phyloP scores from a whole-genome alignment of 2,329 filamentous ascomycete species.

The Aspergillus melleus region DNA sequence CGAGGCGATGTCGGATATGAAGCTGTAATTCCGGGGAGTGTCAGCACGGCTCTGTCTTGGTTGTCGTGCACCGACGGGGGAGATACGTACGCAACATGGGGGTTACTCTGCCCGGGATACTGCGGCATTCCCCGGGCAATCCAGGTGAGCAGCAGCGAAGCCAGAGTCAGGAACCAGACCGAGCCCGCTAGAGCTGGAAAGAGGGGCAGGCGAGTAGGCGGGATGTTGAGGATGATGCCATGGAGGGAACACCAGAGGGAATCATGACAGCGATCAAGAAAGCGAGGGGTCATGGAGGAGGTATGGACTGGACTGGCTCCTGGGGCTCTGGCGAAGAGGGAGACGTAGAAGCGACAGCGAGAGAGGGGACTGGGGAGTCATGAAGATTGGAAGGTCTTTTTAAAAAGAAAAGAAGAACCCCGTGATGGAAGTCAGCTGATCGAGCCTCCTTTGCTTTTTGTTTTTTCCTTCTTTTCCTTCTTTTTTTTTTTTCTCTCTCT shows the following conservation, averaged over 20 bases:
- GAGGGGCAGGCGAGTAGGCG: slow-evolving; percentile 19
- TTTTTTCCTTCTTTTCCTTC: too few species aligned
- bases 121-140: slow-evolving; percentile 18
- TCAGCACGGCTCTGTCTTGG: neutral
- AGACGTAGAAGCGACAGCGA: neutral
- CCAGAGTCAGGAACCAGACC: slow-evolving; percentile 23
- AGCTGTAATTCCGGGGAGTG: slow-evolving; percentile 6
- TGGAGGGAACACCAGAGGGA: slow-evolving; percentile 19
- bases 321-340: neutral
- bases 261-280: slow-evolving; percentile 14
- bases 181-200: slow-evolving; percentile 21
- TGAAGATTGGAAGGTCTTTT: neutral
- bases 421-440: neutral
- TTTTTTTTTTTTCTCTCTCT: neutral
- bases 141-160: slow-evolving; percentile 20
- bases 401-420: neutral
- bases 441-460: too few species aligned
- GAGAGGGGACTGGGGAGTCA: neutral
- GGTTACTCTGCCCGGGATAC: slow-evolving; percentile 23
- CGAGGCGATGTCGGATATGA: slow-evolving; percentile 25
- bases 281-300: slow-evolving; percentile 2
- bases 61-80: neutral
- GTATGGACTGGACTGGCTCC: neutral
- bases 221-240: slow-evolving; percentile 21
- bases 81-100: slow-evolving; percentile 14